Evolutionary conservation across 2,329 filamentous ascomycete genomes (phyloP), one percentile per base, ranked within the genome.

Genomic region (Pseudogymnoascus sp.): DNA sequence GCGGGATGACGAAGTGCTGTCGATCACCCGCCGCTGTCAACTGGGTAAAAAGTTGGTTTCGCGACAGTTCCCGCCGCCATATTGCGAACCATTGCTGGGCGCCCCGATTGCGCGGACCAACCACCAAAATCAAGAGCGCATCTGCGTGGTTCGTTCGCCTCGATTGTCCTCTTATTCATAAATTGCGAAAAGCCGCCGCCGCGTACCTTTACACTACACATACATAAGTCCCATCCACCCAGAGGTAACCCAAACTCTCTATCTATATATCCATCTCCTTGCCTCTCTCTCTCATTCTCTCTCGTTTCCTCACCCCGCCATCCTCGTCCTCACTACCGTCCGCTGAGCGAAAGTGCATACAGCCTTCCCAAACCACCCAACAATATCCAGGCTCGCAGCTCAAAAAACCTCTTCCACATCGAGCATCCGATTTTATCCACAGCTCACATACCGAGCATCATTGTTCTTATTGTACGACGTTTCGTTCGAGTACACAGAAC

Each of bases 71-170:
- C n/a, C n/a, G 13, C 38, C n/a, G n/a, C n/a, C 26, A 52, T 28
- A 52, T 52, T 52, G 45, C 45, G 45, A 52, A 52, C 45, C 45
- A 19, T 33, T 26, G 9, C 23, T 23, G n/a, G 6, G 12, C 30
- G 26, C 26, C 45, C 45, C 45, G 26, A 52, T 33, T 52, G 15
- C 45, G 26, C 45, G n/a, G n/a, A 19, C 37, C 37, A 21, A 38
- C 37, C 18, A 12, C 18, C 37, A 39, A 39, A 39, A n/a, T 18
- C 37, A 39, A 39, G 37, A 21, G 21, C 26, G 26, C 45, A 52
- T 15, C 45, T 33, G n/a, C 45, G 45, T 52, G 45, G 45, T 52
- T 48, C 45, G 45, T 52, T 48, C 45, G 45, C 45, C 45, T 52
- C 3, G 26, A 30, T 18, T 13, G 9, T 15, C 39, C 15, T 19